These are phyloP conservation scores for Hortiboletus rubellus DNA, from an alignment of 1,284 basidiomycete genomes.

Conservation along the genomic window DNA sequence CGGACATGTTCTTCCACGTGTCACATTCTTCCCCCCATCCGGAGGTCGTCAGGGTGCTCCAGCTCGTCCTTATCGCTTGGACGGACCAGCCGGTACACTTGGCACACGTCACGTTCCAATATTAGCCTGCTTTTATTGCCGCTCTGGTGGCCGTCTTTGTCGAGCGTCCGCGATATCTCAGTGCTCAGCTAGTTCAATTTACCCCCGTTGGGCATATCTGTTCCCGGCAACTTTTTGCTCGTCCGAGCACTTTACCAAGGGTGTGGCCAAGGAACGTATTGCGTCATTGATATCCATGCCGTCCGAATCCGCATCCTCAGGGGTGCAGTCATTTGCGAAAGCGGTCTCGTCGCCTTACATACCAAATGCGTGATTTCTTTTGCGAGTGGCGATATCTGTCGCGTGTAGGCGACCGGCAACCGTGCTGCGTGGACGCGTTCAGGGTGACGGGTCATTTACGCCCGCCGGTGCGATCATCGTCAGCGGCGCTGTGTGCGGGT, in stretches of 20 bases:
- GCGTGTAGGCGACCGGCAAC: too few relatives aligned
- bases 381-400: too few relatives aligned
- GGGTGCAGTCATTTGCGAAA: constrained; percentile 1
- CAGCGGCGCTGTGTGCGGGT: neutral
- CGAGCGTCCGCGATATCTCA: constrained; percentile 11
- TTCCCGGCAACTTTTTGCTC: constrained; percentile 1
- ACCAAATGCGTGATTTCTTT: constrained; percentile 1
- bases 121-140: constrained; percentile 4
- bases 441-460: constrained; percentile 17
- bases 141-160: neutral
- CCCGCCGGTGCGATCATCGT: neutral
- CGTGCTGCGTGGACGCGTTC: neutral
- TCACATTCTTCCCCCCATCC: neutral
- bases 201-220: constrained; percentile 5
- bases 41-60: neutral
- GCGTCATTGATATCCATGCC: neutral
- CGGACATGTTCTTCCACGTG: constrained; percentile 21
- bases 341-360: neutral
- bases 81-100: neutral
- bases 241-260: neutral
- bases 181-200: constrained; percentile 3
- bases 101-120: constrained; percentile 11
- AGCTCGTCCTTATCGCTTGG: too few relatives aligned
- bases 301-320: constrained; percentile 10
- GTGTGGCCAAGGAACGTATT: constrained; percentile 2